Percentiles rank a stretch among this genome's conserved stretches.
Conservation (phyloP, 495 filamentous ascomycete species). For the Aspergillus biplanus region DNA sequence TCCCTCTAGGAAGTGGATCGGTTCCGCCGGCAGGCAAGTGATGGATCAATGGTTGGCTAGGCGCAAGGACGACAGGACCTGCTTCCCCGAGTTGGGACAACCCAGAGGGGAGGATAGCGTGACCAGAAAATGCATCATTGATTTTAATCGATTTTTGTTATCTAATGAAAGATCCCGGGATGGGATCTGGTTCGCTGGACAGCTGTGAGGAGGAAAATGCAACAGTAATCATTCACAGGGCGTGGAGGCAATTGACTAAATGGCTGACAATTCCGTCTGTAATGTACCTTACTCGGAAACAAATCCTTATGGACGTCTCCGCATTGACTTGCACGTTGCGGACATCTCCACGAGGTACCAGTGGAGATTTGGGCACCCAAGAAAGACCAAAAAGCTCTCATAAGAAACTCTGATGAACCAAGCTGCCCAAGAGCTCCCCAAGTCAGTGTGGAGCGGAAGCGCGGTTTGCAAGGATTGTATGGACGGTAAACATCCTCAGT, state of each 20-base stretch:
- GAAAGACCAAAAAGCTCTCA: too few relatives aligned
- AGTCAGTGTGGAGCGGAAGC: neutral
- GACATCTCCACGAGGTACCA: neutral
- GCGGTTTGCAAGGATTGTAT: neutral
- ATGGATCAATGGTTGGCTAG: slow-evolving; percentile 3
- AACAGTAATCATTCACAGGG: slow-evolving; percentile 27
- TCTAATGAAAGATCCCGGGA: slow-evolving; percentile 35
- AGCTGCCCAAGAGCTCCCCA: neutral
- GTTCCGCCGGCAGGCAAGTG: slow-evolving; percentile 23
- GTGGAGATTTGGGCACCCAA: too few relatives aligned
- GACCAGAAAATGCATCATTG: neutral
- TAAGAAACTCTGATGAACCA: neutral
- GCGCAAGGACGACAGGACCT: neutral
- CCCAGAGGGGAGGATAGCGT: neutral
- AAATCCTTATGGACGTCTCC: neutral
- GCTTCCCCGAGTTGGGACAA: neutral
- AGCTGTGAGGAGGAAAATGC: slow-evolving; percentile 9
- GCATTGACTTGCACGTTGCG: neutral
- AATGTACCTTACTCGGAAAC: neutral
- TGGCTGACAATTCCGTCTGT: neutral
- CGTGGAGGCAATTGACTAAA: slow-evolving; percentile 18
- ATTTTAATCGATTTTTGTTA: slow-evolving; percentile 33
- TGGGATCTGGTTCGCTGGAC: slow-evolving; percentile 13
- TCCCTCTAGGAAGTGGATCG: slow-evolving; percentile 25
- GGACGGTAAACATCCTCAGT: neutral